Evolutionary conservation across 2,329 filamentous ascomycete genomes (phyloP).

Genomic region (Trichophyton schoenleinii): DNA sequence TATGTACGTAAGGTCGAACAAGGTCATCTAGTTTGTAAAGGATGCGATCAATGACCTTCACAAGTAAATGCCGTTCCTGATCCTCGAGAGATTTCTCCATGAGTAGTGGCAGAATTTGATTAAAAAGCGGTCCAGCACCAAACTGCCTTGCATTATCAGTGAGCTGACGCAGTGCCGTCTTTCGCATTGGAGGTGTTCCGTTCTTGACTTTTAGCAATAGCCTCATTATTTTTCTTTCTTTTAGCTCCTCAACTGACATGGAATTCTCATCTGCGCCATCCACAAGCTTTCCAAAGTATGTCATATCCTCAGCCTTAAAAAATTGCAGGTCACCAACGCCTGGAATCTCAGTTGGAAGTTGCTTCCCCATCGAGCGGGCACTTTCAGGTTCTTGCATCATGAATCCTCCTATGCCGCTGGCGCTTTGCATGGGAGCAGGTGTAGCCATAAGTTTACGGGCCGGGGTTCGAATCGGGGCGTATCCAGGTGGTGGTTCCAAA

Average conservation of each 20-base stretch:
- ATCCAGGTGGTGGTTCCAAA: slow-evolving; percentile 79
- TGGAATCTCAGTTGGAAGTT: slow-evolving; percentile 82
- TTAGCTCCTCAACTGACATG: slow-evolving; percentile 86
- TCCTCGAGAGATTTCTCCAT: slow-evolving; percentile 99
- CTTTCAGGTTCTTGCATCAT: slow-evolving; percentile 96
- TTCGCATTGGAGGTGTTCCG: slow-evolving; percentile 94
- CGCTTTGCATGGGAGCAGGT: slow-evolving; percentile 48
- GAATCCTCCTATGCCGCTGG: slow-evolving; percentile 61
- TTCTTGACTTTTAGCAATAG: slow-evolving; percentile 97
- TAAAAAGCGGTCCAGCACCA: slow-evolving; percentile 85
- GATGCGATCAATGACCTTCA: slow-evolving; percentile 98
- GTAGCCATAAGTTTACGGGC: slow-evolving; percentile 64
- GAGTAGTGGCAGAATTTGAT: slow-evolving; percentile 88
- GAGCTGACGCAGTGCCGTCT: slow-evolving; percentile 90
- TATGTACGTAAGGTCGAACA: slow-evolving; percentile 91
- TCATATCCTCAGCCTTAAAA: slow-evolving; percentile 97
- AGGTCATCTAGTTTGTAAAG: slow-evolving; percentile 97
- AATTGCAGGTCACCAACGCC: slow-evolving; percentile 94
- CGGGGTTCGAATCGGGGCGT: slow-evolving; percentile 67
- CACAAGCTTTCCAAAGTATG: slow-evolving; percentile 94
- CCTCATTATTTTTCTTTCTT: slow-evolving; percentile 97
- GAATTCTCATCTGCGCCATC: slow-evolving; percentile 86
- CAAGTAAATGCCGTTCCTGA: slow-evolving; percentile 91
- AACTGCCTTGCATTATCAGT: slow-evolving; percentile 97
- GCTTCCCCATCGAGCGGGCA: slow-evolving; percentile 68